These are phyloP conservation scores for Eucalyptus pauciflora DNA, from an alignment of 345 rosid species.

Conservation along the genomic window DNA sequence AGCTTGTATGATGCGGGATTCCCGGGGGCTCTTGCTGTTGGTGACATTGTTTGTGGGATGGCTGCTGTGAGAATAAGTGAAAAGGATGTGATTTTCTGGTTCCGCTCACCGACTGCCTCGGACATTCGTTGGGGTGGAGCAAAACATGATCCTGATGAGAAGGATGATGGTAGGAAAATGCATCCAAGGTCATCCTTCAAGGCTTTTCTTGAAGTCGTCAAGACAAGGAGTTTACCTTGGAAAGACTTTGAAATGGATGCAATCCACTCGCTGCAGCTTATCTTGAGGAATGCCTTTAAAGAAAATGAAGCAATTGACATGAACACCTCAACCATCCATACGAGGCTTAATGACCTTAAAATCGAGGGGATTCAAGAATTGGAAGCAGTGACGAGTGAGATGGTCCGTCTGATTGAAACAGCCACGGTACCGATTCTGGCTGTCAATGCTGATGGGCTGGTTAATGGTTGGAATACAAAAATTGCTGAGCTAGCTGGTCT, in stretches of 20 bases:
- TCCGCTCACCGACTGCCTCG: conserved; percentile 79
- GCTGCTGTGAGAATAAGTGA: conserved; percentile 84
- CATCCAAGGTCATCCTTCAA: conserved; percentile 95
- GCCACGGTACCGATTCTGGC: conserved; percentile 91
- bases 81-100: conserved; percentile 84
- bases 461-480: conserved; percentile 95
- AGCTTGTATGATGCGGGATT: conserved; percentile 90
- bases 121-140: conserved; percentile 97
- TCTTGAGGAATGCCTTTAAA: conserved; percentile 70
- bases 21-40: conserved; percentile 60
- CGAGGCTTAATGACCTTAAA: conserved; percentile 64
- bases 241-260: conserved; percentile 97
- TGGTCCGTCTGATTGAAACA: conserved; percentile 93
- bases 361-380: conserved; percentile 80
- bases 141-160: conserved; percentile 67
- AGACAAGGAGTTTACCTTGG: conserved; percentile 86
- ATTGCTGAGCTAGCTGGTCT: conserved; percentile 84
- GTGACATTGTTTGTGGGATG: conserved; percentile 86
- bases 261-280: conserved; percentile 93
- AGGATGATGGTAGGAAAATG: conserved; percentile 79
- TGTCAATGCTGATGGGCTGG: conserved; percentile 72
- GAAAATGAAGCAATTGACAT: conserved; percentile 34
- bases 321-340: conserved; percentile 34
- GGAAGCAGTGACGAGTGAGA: conserved; percentile 92
- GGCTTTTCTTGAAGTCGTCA: conserved; percentile 90